Conservation (phyloP, 352 stramenopile species). For the Phytophthora uliginosa region DNA sequence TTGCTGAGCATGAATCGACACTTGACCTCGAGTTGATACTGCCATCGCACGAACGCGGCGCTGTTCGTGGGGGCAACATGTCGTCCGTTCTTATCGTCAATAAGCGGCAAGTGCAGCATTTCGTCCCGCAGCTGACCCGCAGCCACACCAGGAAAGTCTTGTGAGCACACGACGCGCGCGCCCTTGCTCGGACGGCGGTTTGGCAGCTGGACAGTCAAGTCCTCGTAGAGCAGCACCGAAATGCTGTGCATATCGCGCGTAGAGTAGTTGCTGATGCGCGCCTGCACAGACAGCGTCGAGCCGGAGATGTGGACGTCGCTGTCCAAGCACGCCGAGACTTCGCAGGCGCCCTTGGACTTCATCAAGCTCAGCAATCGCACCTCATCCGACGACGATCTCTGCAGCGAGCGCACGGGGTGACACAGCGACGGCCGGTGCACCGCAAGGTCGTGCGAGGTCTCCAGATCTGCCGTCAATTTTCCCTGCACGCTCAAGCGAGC, state of each 20-base stretch:
- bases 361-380: slow-evolving; percentile 37
- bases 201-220: slow-evolving; percentile 39
- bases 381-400: slow-evolving; percentile 33
- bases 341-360: slow-evolving; percentile 42
- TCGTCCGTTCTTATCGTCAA: slow-evolving; percentile 23
- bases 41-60: slow-evolving; percentile 40
- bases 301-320: slow-evolving; percentile 43
- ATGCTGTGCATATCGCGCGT: slow-evolving; percentile 42
- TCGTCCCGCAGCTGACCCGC: slow-evolving; percentile 39
- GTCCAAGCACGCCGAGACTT: slow-evolving; percentile 37
- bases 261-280: slow-evolving; percentile 44
- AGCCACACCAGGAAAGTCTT: slow-evolving; percentile 35
- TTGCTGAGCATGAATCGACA: slow-evolving; percentile 45
- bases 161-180: slow-evolving; percentile 31
- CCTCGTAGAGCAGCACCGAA: slow-evolving; percentile 41
- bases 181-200: slow-evolving; percentile 32
- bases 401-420: slow-evolving; percentile 32
- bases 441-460: slow-evolving; percentile 35
- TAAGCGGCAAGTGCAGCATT: slow-evolving; percentile 33
- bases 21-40: slow-evolving; percentile 46
- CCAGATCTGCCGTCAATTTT: slow-evolving; percentile 64
- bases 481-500: slow-evolving; percentile 61
- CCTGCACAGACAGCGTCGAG: slow-evolving; percentile 35
- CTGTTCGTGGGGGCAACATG: slow-evolving; percentile 39
- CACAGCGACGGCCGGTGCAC: slow-evolving; percentile 34